phyloP scores from a whole-genome alignment of 2,329 filamentous ascomycete species.

The Cladosporium colombiae region DNA sequence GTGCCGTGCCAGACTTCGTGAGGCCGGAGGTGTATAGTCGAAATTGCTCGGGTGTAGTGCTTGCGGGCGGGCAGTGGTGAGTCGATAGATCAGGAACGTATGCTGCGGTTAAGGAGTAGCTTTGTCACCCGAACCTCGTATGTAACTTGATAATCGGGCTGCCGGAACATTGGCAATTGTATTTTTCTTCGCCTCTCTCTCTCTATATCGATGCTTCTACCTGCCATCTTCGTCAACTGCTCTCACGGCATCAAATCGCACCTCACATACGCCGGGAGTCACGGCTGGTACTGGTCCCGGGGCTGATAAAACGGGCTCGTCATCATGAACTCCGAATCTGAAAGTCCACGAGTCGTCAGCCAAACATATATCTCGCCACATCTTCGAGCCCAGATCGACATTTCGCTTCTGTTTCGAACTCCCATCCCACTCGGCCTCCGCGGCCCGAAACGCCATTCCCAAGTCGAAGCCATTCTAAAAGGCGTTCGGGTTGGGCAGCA shows the following conservation, averaged over 20 bases:
- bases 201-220: background rate
- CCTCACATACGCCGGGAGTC: background rate
- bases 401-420: background rate
- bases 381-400: background rate
- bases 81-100: too few relatives aligned
- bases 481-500: constrained; percentile 4
- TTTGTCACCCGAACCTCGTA: background rate
- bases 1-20: constrained; percentile 28
- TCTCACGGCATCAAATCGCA: background rate
- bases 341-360: background rate
- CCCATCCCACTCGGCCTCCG: background rate
- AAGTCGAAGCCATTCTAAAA: background rate
- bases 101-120: background rate
- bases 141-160: background rate
- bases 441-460: background rate
- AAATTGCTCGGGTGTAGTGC: background rate
- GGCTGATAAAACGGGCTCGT: constrained; percentile 5
- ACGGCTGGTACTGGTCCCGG: background rate
- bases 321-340: constrained; percentile 19
- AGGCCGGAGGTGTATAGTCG: constrained; percentile 24
- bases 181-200: background rate
- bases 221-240: background rate
- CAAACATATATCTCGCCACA: background rate
- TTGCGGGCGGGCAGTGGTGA: background rate
- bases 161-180: too few relatives aligned